phyloP scores from a whole-genome alignment of 768 basidiomycete genomes.

The Rickenella mellea region DNA sequence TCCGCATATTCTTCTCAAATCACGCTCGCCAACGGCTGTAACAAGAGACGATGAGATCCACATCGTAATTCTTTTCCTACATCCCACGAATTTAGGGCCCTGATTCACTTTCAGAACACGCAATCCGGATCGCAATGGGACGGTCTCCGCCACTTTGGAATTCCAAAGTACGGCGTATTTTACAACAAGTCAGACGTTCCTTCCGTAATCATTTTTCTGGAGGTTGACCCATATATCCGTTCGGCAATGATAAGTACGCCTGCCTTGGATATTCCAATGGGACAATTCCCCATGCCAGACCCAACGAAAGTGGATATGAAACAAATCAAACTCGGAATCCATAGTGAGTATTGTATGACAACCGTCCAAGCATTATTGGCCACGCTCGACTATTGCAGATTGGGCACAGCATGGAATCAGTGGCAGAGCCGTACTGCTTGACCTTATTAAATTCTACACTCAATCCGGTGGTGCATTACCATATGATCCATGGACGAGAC shows the following conservation, averaged over 20 bases:
- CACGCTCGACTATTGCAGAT: slow-evolving; percentile 28
- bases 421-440: slow-evolving; percentile 58
- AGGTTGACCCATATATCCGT: background rate
- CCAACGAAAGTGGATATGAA: slow-evolving; percentile 38
- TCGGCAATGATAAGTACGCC: too few relatives aligned
- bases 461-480: slow-evolving; percentile 31
- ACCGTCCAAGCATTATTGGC: slow-evolving; percentile 2
- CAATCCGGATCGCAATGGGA: slow-evolving; percentile 70
- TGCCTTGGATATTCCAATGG: slow-evolving; percentile 34
- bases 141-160: slow-evolving; percentile 49
- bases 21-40: slow-evolving; percentile 22
- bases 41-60: slow-evolving; percentile 41
- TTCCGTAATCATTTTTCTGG: background rate
- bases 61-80: slow-evolving; percentile 25
- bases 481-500: slow-evolving; percentile 55
- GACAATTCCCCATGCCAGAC: slow-evolving; percentile 37
- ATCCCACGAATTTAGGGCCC: background rate
- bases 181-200: slow-evolving; percentile 46
- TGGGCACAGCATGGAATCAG: slow-evolving; percentile 67
- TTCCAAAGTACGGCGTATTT: slow-evolving; percentile 42
- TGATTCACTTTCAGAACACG: slow-evolving; percentile 38
- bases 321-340: slow-evolving; percentile 49
- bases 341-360: slow-evolving; percentile 41
- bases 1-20: slow-evolving; percentile 31
- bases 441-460: slow-evolving; percentile 47